Evolutionary conservation across 2,329 filamentous ascomycete species (phyloP).

Genomic region (Gaeumannomyces sp.): DNA sequence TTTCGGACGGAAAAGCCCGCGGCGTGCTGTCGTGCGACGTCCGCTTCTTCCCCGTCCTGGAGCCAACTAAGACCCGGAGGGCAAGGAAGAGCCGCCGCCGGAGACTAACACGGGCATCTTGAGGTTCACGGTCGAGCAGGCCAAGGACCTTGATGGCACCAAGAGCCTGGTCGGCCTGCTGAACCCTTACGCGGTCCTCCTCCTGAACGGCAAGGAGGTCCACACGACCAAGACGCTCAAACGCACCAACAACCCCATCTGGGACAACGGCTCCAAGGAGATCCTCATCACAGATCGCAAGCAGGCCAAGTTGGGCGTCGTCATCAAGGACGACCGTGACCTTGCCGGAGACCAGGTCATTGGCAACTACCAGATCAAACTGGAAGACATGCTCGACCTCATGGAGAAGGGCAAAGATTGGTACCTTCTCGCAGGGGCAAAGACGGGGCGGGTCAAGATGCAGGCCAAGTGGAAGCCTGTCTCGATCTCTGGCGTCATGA

Average conservation of each 20-base stretch:
- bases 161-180: constrained; percentile 89
- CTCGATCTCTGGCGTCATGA: constrained; percentile 68
- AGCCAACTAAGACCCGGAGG: constrained; percentile 65
- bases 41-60: constrained; percentile 90
- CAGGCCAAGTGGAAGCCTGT: constrained; percentile 94
- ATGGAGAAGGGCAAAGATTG: constrained; percentile 93
- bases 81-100: constrained; percentile 71
- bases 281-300: constrained; percentile 92
- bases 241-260: constrained; percentile 95
- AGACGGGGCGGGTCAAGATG: constrained; percentile 83
- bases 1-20: constrained; percentile 75
- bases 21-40: constrained; percentile 77
- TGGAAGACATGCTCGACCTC: constrained; percentile 86
- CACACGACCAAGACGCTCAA: constrained; percentile 89
- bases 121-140: constrained; percentile 88
- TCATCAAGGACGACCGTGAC: constrained; percentile 93
- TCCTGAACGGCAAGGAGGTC: constrained; percentile 88
- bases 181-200: constrained; percentile 81
- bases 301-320: constrained; percentile 80
- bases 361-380: constrained; percentile 89
- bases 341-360: constrained; percentile 75
- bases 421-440: constrained; percentile 80
- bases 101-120: constrained; percentile 92
- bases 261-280: constrained; percentile 88
- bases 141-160: constrained; percentile 87